phyloP scores from a whole-genome alignment of 2,329 filamentous ascomycete genomes.

The Bipolaris gigantea region DNA sequence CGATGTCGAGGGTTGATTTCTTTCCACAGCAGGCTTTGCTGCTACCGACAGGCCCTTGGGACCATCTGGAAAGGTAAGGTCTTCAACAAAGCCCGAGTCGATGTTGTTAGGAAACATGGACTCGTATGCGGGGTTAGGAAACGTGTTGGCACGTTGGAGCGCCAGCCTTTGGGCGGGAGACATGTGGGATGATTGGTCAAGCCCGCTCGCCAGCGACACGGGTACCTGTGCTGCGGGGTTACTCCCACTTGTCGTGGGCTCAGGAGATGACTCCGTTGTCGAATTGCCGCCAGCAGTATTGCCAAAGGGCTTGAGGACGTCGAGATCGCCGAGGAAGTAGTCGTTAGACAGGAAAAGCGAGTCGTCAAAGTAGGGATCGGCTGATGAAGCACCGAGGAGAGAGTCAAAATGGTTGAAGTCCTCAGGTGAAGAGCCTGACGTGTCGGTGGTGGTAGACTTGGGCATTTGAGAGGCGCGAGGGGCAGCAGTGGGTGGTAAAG shows the following conservation, averaged over 20 bases:
- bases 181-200: slow-evolving; percentile 34
- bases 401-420: slow-evolving; percentile 38
- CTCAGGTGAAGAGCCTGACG: slow-evolving; percentile 37
- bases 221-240: slow-evolving; percentile 30
- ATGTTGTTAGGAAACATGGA: slow-evolving; percentile 43
- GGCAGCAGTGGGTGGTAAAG: slow-evolving; percentile 32
- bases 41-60: slow-evolving; percentile 28
- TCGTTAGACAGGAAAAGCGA: slow-evolving; percentile 43
- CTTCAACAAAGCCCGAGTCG: slow-evolving; percentile 41
- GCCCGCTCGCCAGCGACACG: slow-evolving; percentile 22
- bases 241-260: slow-evolving; percentile 29
- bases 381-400: slow-evolving; percentile 32
- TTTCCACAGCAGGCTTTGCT: slow-evolving; percentile 20
- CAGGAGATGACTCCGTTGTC: slow-evolving; percentile 45
- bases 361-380: slow-evolving; percentile 44
- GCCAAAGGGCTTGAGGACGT: slow-evolving; percentile 43
- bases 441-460: slow-evolving; percentile 39
- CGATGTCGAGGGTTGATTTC: slow-evolving; percentile 17
- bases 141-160: slow-evolving; percentile 35
- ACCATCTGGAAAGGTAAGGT: slow-evolving; percentile 44
- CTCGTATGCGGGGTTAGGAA: slow-evolving; percentile 41
- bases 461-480: slow-evolving; percentile 39
- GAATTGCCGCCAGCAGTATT: slow-evolving; percentile 36
- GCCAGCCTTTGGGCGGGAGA: slow-evolving; percentile 26
- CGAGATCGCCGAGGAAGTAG: slow-evolving; percentile 46